phyloP scores from a whole-genome alignment of 805 yeast genomes.

The Candida nanaspora region DNA sequence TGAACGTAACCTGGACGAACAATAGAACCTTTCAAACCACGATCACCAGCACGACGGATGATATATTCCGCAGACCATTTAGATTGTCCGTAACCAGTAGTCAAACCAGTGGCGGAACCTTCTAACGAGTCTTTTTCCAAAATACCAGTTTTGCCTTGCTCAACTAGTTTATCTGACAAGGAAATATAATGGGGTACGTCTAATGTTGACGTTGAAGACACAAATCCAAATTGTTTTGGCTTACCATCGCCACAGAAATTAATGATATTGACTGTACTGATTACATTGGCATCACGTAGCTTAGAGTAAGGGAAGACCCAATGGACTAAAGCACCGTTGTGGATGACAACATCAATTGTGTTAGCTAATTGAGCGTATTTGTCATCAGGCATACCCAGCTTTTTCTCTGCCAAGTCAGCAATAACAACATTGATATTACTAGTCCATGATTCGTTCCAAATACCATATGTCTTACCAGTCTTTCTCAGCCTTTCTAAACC shows the following conservation, averaged over 20 bases:
- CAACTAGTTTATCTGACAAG: slow-evolving; percentile 62
- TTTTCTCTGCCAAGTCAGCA: slow-evolving; percentile 70
- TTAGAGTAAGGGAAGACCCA: slow-evolving; percentile 96
- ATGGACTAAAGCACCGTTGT: slow-evolving; percentile 96
- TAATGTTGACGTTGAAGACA: slow-evolving; percentile 89
- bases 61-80: slow-evolving; percentile 96
- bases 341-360: slow-evolving; percentile 75
- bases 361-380: slow-evolving; percentile 54
- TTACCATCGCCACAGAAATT: slow-evolving; percentile 71
- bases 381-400: slow-evolving; percentile 58
- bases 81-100: slow-evolving; percentile 94
- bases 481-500: slow-evolving; percentile 73
- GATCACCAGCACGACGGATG: slow-evolving; percentile 78
- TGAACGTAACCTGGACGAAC: slow-evolving; percentile 95
- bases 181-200: slow-evolving; percentile 79
- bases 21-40: slow-evolving; percentile 83
- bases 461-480: slow-evolving; percentile 77
- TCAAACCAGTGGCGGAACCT: slow-evolving; percentile 78
- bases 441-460: slow-evolving; percentile 60
- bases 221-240: slow-evolving; percentile 82
- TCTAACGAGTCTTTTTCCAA: slow-evolving; percentile 75
- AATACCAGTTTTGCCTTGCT: slow-evolving; percentile 64
- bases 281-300: slow-evolving; percentile 87
- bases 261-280: slow-evolving; percentile 80
- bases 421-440: slow-evolving; percentile 60